Base-by-base conservation (phyloP, 768 basidiomycete genomes). In the Rubroboletus pulcherrimus region DNA sequence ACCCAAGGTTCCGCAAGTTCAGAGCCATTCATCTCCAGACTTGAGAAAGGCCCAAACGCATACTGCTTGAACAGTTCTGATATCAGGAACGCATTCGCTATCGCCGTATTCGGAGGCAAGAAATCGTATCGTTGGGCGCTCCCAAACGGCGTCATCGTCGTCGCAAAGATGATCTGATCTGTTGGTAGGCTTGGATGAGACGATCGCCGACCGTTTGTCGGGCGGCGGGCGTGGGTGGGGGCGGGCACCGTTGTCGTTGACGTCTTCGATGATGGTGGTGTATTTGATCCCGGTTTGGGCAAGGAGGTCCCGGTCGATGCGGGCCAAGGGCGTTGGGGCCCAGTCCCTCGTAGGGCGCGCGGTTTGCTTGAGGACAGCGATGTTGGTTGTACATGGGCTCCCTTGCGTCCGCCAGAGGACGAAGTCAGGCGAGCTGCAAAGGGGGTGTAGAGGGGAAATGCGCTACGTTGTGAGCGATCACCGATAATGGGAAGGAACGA, bases 181-280 rank as follows among this genome's bases (percentile, higher is more conserved):
- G n/a, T n/a, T n/a, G n/a, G n/a, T n/a, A n/a, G n/a, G n/a, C 53
- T 55, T 55, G 53, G 17, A 49, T 55, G 31, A 58, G 50, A 30
- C 19, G 55, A 42, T n/a, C n/a, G n/a, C n/a, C n/a, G n/a, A n/a
- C n/a, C n/a, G n/a, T n/a, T 59, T 34, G 33, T 33, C 5, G 33
- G 11, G 54, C 43, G 26, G 40, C 15, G 3, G 41, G 35, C 0
- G 56, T 19, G n/a, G n/a, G n/a, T n/a, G n/a, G n/a, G n/a, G n/a
- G n/a, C n/a, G n/a, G 19, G 55, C 53, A 14, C 46, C 47, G 11
- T 49, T 53, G 47, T 59, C 55, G 38, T 59, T 58, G 58, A 53
- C 51, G 7, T 51, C 51, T 46, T 58, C 51, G 14, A 53, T 58
- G 19, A 58, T 41, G 39, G 51, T 51, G 35, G 24, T 8, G 24